Base-by-base conservation (phyloP, 805 yeast species). In the Ogataea corticis region DNA sequence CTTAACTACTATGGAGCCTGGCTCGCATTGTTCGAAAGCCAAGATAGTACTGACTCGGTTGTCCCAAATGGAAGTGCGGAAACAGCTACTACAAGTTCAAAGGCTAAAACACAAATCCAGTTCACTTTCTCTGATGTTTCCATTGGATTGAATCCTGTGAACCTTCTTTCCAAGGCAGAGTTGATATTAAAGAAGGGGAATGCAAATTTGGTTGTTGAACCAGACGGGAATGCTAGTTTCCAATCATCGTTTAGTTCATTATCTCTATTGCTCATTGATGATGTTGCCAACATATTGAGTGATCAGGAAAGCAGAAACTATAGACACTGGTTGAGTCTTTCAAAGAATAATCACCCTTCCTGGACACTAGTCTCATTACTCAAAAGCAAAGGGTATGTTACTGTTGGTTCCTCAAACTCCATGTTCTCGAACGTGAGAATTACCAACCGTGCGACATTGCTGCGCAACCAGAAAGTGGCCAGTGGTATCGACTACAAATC, bases 201-300 rank as follows among this genome's bases (percentile, higher is more conserved):
- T 34, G 64, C 78, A 5, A 85, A 80, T 38, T 41, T 83, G 1
- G 61, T 68, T 1, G 48, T 73, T 14, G 63, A 53, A 16, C 29
- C 46, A 17, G 51, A 55, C 31, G 71, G 59, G 10, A 53, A 48
- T 18, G 44, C 49, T 2, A 49, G 42, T 17, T 19, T 50, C 7
- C 59, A 57, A n/a, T 38, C 56, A 2, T 73, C 82, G 0, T 59
- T 84, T 7, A 71, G 83, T 36, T 71, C 76, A 4, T 59, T 81
- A 0, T 64, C 75, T 0, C 41, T 85, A 3, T 62, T 83, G 10
- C 60, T 89, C 28, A 80, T 86, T 38, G 96, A 89, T 65, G 94
- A 88, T 54, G 47, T 54, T 2, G 40, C 54, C 0, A 71, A 71
- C 38, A 57, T 73, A 11, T 56, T 66, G n/a, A 48, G 54, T 15